A percentile compares a stretch with the other conserved stretches of the same genome.
Evolutionary conservation across 441 rosid species (phyloP).

Genomic region (Euphorbia celastroides): DNA sequence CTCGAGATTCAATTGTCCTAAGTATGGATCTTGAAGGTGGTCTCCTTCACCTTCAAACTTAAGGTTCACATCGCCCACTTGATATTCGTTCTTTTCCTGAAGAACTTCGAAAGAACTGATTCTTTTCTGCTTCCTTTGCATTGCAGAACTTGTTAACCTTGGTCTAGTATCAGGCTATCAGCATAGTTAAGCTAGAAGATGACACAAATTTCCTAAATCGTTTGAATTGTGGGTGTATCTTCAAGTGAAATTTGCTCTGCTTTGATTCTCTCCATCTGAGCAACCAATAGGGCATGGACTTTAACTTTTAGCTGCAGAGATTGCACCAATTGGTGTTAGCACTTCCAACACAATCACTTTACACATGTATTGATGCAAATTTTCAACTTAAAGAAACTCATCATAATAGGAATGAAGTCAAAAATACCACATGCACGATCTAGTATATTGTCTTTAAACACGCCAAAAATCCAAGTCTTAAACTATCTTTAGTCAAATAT

Average conservation of each 20-base stretch:
- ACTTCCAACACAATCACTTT: background rate
- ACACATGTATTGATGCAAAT: background rate
- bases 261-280: slow-evolving; percentile 64
- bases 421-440: background rate
- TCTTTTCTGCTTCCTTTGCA: background rate
- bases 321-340: slow-evolving; percentile 9
- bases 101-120: background rate
- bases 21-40: background rate
- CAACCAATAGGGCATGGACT: slow-evolving; percentile 49
- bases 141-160: background rate
- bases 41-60: background rate
- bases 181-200: background rate
- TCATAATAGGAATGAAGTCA: background rate
- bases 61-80: background rate
- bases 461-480: no score
- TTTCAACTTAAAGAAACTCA: background rate
- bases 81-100: background rate
- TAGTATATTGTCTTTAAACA: background rate
- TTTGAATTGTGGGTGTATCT: background rate
- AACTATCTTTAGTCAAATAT: no score
- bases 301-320: slow-evolving; percentile 54
- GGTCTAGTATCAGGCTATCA: background rate
- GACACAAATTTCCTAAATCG: background rate
- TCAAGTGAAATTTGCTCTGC: slow-evolving; percentile 9
- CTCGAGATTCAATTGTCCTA: background rate